Base-by-base conservation (phyloP, 164 flowering plant species). In the Akebia trifoliata region DNA sequence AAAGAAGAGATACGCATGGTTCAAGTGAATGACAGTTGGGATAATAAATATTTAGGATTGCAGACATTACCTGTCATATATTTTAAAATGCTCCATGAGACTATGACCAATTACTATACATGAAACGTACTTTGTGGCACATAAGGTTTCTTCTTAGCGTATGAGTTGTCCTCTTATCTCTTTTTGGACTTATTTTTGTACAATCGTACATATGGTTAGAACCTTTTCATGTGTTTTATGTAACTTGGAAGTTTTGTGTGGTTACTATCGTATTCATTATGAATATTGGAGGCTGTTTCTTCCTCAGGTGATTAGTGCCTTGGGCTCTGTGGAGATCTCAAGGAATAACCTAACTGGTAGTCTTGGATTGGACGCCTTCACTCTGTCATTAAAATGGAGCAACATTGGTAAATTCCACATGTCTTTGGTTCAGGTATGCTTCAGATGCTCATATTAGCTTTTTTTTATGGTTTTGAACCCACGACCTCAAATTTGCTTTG, bases 381-480 rank as follows among this genome's bases (percentile, higher is more conserved):
- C 83, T 24, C 72, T 88, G 78, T 67, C 78, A 8, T 61, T 86
- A 44, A 81, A 86, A 65, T 91, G 96, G 98, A 91, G 95, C 77
- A 61, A 78, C 45, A 64, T 88, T 47, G 98, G 98, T 18, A 82
- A 76, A 34, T 74, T 91, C 58, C 88, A 65, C 55, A 65, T 88
- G 83, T 65, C 52, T 73, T 76, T 91, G 8, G 71, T 91, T 59
- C 86, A 91, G 96, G 98, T 84, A 74, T 56, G 50, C 30, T 14
- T 17, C 6, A 22, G 17, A 25, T 57, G 15, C 35, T 17, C 43
- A 34, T 15, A 52, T 44, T 18, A 21, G n/a, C 22, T 30, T 25
- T n/a, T n/a, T n/a, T n/a, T n/a, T n/a, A n/a, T n/a, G n/a, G n/a
- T n/a, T n/a, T n/a, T n/a, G n/a, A 15, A 35, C 59, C 35, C 34